Conservation (phyloP, 371 early-diverging fungal genomes). For the Apophysomyces ossiformis region DNA sequence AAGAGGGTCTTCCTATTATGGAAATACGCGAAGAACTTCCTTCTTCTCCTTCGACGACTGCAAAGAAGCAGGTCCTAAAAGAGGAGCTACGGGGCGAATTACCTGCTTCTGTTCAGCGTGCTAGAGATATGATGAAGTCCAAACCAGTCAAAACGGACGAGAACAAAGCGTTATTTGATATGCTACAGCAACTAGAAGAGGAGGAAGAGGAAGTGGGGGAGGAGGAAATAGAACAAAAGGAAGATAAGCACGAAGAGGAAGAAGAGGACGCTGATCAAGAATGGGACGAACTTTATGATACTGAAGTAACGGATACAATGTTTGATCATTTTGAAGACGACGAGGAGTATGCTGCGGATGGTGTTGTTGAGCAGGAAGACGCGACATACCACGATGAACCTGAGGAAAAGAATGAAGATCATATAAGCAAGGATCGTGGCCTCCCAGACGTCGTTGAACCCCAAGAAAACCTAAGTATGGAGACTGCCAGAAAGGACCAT, state of each 20-base stretch:
- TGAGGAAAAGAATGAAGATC: constrained; percentile 5
- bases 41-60: constrained; percentile 16
- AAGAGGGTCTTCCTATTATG: constrained; percentile 87
- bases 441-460: constrained; percentile 13
- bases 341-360: constrained; percentile 58
- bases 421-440: too few species aligned
- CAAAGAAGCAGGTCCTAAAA: constrained; percentile 12
- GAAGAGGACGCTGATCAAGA: constrained; percentile 55
- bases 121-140: constrained; percentile 28
- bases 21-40: constrained; percentile 81
- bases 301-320: constrained; percentile 43
- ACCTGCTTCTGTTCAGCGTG: constrained; percentile 28
- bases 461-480: not conserved
- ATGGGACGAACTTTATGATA: constrained; percentile 56
- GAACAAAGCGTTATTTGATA: constrained; percentile 54
- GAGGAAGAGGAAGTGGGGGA: constrained; percentile 50
- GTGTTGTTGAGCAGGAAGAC: constrained; percentile 59
- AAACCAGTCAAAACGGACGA: constrained; percentile 21
- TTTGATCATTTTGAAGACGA: constrained; percentile 61
- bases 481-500: too few species aligned
- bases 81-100: not conserved
- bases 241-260: constrained; percentile 50
- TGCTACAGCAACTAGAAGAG: constrained; percentile 59
- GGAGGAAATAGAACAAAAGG: constrained; percentile 32
- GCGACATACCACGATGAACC: constrained; percentile 59